A percentile compares a stretch with the other conserved stretches of the same genome.
phyloP scores from a whole-genome alignment of 83 land plant species.

The Picea abies region DNA sequence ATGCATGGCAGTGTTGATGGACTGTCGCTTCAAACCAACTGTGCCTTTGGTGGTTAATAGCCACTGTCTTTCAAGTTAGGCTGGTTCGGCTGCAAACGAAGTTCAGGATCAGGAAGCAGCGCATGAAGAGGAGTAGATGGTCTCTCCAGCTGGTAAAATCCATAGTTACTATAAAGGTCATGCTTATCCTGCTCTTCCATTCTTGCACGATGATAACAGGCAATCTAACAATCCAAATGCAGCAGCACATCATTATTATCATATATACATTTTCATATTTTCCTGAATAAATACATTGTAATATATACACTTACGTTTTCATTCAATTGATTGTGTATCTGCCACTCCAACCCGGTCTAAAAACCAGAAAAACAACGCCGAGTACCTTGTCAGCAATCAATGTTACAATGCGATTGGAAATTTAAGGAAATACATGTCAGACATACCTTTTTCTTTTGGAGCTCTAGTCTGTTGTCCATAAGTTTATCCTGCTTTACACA shows the following conservation, averaged over 20 bases:
- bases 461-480: neutral
- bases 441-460: slow-evolving; percentile 4
- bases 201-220: neutral
- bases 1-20: no score
- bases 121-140: neutral
- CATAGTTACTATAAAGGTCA: neutral
- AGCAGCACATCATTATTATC: neutral
- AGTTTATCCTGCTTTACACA: slow-evolving; percentile 8
- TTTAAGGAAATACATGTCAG: neutral
- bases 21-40: neutral
- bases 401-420: no score
- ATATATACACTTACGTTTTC: no score
- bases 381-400: no score
- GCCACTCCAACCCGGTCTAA: no score
- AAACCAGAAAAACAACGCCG: no score
- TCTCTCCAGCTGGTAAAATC: neutral
- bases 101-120: neutral
- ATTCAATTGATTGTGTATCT: no score
- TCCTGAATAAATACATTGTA: neutral
- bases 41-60: neutral
- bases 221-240: neutral
- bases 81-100: slow-evolving; percentile 12
- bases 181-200: no score
- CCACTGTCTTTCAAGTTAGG: slow-evolving; percentile 14
- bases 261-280: neutral